Percentiles rank a stretch among this genome's conserved stretches.
Evolutionary conservation across 768 basidiomycete species (phyloP).

Genomic region (Boletus fagicola): DNA sequence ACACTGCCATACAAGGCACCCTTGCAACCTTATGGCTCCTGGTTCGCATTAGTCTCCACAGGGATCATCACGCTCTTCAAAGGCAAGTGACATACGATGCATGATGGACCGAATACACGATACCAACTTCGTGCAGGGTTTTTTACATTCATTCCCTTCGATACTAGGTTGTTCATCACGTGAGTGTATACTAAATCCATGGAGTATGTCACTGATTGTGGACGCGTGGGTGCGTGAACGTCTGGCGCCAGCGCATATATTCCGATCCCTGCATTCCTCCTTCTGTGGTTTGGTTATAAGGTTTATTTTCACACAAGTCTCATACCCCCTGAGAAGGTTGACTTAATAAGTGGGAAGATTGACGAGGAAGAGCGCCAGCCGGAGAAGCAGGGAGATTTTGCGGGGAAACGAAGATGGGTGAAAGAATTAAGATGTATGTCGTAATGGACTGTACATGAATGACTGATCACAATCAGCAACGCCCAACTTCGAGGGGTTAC

Average conservation of each 20-base stretch:
- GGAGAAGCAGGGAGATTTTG: constrained; percentile 36
- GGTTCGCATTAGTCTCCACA: constrained; percentile 56
- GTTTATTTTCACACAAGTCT: constrained; percentile 34
- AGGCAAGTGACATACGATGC: constrained; percentile 32
- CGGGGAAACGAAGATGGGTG: constrained; percentile 19
- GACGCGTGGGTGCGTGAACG: background rate
- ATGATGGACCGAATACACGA: background rate
- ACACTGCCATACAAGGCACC: constrained; percentile 39
- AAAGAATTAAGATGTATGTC: constrained; percentile 22
- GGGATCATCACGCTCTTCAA: constrained; percentile 59
- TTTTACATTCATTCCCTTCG: constrained; percentile 45
- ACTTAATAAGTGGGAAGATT: constrained; percentile 43
- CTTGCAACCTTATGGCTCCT: constrained; percentile 49
- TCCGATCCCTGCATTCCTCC: constrained; percentile 35
- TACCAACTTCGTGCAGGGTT: constrained; percentile 28
- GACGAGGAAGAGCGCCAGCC: constrained; percentile 58
- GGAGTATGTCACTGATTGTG: background rate
- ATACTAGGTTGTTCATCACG: constrained; percentile 58
- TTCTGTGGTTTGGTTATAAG: constrained; percentile 39
- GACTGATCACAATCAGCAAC: background rate
- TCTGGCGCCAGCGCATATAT: constrained; percentile 21
- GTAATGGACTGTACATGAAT: background rate
- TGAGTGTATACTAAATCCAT: constrained; percentile 26
- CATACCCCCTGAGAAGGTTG: constrained; percentile 48
- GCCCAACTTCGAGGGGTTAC: background rate